A percentile compares a stretch with the other conserved stretches of the same genome.
phyloP scores from a whole-genome alignment of 2,329 filamentous ascomycete species.

The Pseudocercospora cruenta region DNA sequence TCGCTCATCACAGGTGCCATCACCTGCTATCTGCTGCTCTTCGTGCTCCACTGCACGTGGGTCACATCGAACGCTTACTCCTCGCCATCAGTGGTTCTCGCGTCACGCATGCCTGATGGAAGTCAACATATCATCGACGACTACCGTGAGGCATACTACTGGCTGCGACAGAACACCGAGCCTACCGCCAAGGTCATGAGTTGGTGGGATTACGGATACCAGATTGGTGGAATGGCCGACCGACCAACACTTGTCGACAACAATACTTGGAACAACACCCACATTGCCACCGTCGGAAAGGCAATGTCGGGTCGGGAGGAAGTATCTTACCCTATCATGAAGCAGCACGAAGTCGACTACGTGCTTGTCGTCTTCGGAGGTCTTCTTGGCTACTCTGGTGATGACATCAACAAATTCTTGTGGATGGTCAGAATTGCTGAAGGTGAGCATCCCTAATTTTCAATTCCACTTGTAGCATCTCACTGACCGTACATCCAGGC shows the following conservation, averaged over 20 bases:
- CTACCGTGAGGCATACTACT: constrained; percentile 99
- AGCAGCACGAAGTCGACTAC: constrained; percentile 97
- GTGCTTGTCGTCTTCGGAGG: constrained; percentile 97
- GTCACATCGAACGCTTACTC: constrained; percentile 99
- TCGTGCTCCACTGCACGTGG: constrained; percentile 98
- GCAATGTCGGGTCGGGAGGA: constrained; percentile 98
- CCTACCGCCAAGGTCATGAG: constrained; percentile 98
- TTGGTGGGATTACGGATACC: constrained; percentile 99
- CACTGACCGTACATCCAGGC: constrained; percentile 31
- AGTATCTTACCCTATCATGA: constrained; percentile 97
- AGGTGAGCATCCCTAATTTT: constrained; percentile 53
- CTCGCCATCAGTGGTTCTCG: constrained; percentile 93
- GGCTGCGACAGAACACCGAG: constrained; percentile 95
- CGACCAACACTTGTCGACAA: constrained; percentile 96
- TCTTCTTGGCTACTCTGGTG: constrained; percentile 93
- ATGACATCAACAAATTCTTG: constrained; percentile 99
- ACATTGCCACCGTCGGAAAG: constrained; percentile 98
- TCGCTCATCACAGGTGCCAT: constrained; percentile 72
- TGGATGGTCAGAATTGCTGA: constrained; percentile 99
- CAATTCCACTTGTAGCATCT: not conserved
- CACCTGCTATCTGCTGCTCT: constrained; percentile 81
- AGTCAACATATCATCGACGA: constrained; percentile 99
- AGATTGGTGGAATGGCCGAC: constrained; percentile 99
- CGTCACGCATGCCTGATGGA: constrained; percentile 88
- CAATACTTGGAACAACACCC: constrained; percentile 99